Percentiles rank a stretch among this genome's conserved stretches.
These are phyloP conservation scores for Pseudogymnoascus verrucosus DNA, from an alignment of 2,329 filamentous ascomycete species.

Conservation along the genomic window DNA sequence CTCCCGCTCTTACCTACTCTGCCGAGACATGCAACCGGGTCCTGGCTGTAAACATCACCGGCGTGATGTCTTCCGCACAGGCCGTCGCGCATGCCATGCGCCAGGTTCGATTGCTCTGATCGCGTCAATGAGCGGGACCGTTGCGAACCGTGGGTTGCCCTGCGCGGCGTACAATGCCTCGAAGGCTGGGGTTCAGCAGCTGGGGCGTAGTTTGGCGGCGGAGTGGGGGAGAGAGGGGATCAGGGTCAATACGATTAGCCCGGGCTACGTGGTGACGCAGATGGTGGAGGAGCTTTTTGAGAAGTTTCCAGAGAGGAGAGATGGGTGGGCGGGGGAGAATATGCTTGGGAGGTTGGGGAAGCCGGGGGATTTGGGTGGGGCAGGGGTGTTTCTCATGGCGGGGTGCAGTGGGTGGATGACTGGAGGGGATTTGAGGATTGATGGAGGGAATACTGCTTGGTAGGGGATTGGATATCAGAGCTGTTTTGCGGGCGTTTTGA, in stretches of 20 bases:
- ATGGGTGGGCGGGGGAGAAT: conserved; percentile 75
- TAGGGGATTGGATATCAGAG: not conserved
- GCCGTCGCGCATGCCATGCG: conserved; percentile 74
- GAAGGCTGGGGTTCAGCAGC: conserved; percentile 66
- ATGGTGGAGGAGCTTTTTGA: conserved; percentile 80
- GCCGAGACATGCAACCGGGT: conserved; percentile 69
- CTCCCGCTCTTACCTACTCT: conserved; percentile 70
- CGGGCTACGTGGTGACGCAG: conserved; percentile 70
- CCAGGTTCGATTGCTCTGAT: conserved; percentile 61
- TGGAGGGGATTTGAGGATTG: conserved; percentile 28
- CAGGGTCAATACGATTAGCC: conserved; percentile 72
- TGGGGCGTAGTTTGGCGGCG: conserved; percentile 59
- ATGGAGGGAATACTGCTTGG: not conserved
- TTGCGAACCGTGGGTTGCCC: conserved; percentile 65
- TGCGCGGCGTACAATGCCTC: conserved; percentile 66
- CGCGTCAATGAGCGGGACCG: conserved; percentile 60
- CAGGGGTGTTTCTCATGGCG: conserved; percentile 59
- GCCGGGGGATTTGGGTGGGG: conserved; percentile 63
- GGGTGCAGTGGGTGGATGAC: conserved; percentile 66
- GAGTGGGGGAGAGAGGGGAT: conserved; percentile 65
- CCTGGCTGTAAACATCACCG: conserved; percentile 80
- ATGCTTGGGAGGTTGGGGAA: conserved; percentile 67
- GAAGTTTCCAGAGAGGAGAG: conserved; percentile 58
- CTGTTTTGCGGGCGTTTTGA: not conserved
- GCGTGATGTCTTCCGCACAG: conserved; percentile 77